Base-by-base conservation (phyloP, 176 grass and related monocot species). In the Dendrocalamus sinicus region DNA sequence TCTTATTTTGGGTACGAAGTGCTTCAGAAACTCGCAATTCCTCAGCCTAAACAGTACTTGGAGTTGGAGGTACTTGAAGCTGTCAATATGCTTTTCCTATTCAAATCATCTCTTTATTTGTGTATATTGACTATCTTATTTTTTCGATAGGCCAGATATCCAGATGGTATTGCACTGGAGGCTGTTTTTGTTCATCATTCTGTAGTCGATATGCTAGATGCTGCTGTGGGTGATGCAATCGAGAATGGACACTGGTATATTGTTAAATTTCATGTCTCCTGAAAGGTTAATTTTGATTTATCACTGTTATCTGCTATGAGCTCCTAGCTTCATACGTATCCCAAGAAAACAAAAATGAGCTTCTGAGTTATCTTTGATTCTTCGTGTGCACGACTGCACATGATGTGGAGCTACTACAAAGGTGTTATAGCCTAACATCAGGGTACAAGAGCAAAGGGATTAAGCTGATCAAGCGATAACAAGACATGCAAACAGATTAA, bases 11-110 rank as follows among this genome's bases (percentile, higher is more conserved):
- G 91, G 65, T 98, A 98, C 17, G 90, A 98, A 17, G 86, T 95
- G 59, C 96, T 98, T 91, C 93, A 89, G 64, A 98, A 95, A 87
- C 96, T 98, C 59, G 83, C 81, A 22, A 95, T 98, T 73, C 96
- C 96, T 87, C 96, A 95, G 74, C 96, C 96, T 60, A 98, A 94
- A 86, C 96, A 98, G 60, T 98, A 92, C 80, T 82, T 98, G 85
- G 93, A 95, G 93, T 82, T 98, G 85, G 93, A 95, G 93, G 96
- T 98, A 94, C 57, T 74, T 86, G 73, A 91, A 80, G 9, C 22
- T 82, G 73, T 78, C 41, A 53, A 30, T 66, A 76, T 72, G 52
- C 54, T 53, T 53, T 72, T 70, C 8, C 54, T 80, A 46, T 76
- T 64, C 20, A 51, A 66, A 53, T 26, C 35, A 83, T 73, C 67